Percentiles rank a stretch among this genome's conserved stretches.
These are phyloP conservation scores for Dothistroma pini DNA, from an alignment of 2,329 filamentous ascomycete species.

Conservation along the genomic window DNA sequence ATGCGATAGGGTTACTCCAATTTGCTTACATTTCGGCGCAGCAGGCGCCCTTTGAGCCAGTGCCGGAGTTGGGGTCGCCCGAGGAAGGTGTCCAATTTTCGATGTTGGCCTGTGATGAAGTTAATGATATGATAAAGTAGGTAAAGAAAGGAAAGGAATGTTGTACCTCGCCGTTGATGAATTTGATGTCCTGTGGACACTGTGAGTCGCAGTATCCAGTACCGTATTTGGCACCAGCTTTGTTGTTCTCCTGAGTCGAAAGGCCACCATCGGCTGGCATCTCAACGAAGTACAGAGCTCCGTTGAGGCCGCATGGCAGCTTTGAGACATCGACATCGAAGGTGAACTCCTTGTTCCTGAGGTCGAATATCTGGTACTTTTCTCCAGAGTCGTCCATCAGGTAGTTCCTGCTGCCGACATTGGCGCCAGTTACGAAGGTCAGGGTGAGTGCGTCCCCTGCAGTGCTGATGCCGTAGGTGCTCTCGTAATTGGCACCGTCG, in stretches of 20 bases:
- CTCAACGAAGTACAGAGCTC: conserved; percentile 63
- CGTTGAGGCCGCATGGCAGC: conserved; percentile 66
- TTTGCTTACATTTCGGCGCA: conserved; percentile 56
- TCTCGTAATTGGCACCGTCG: conserved; percentile 55
- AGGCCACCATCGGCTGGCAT: conserved; percentile 62
- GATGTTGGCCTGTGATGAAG: conserved; percentile 40
- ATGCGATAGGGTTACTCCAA: conserved; percentile 26
- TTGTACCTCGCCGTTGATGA: conserved; percentile 27
- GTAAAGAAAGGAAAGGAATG: too few relatives aligned
- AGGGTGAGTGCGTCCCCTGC: conserved; percentile 48
- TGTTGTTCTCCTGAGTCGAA: conserved; percentile 44
- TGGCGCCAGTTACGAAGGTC: conserved; percentile 40
- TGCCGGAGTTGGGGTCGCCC: conserved; percentile 30
- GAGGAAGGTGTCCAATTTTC: conserved; percentile 37
- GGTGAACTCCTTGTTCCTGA: conserved; percentile 66
- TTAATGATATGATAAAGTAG: conserved; percentile 1
- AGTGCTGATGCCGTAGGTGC: conserved; percentile 54
- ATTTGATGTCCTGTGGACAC: conserved; percentile 39
- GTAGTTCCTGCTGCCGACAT: conserved; percentile 53
- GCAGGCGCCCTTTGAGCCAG: conserved; percentile 54
- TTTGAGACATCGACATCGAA: conserved; percentile 69
- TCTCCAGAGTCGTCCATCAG: conserved; percentile 54
- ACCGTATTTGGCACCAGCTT: conserved; percentile 44
- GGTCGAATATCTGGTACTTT: conserved; percentile 62
- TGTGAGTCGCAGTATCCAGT: conserved; percentile 56